Base-by-base conservation (phyloP, 2,329 filamentous ascomycete species). In the Phyllosticta paracitricarpa region DNA sequence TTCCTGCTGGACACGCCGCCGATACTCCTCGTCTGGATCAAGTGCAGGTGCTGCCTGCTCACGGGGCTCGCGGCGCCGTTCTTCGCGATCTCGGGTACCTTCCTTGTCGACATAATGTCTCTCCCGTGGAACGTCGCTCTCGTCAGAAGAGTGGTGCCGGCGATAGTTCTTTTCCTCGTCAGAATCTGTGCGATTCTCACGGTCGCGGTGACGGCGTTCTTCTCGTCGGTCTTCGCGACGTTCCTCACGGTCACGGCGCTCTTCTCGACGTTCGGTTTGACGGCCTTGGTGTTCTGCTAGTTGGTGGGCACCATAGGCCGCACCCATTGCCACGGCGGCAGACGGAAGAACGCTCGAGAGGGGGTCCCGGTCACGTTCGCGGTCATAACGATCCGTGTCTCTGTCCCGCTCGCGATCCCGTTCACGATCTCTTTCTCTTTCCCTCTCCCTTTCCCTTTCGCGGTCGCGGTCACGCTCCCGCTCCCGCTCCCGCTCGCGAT, bases 11-110 rank as follows among this genome's bases (percentile, higher is more conserved):
- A 79, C 72, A 8, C 78, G 75, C 30, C 78, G 77, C 53, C 78
- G 76, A 64, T 80, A 81, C 40, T 81, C 79, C 64, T 80, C 78
- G 51, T 81, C 78, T 4, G 79, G 74, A 60, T 81, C 78, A 2
- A 78, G 57, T 22, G 69, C 64, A 14, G 69, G 61, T 8, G 71
- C 68, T n/a, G 62, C 17, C 53, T 70, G 67, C 22, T 68, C 65
- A 33, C 64, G 66, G 30, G 67, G 60, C 3, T 75, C 73, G 25
- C 61, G 60, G 52, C 70, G 33, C 10, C 33, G 33, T 40, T 40
- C 71, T 19, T 75, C 71, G 19, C 63, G 59, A 26, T 73, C 72
- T 22, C 69, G 67, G 9, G 60, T 62, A 22, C 63, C 64, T 52
- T 64, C 63, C 12, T 56, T 59, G 33, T 69, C 67, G 26, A 72